These are phyloP conservation scores for Solanum hybrid DNA, from an alignment of 305 asterid genomes.

Conservation along the genomic window DNA sequence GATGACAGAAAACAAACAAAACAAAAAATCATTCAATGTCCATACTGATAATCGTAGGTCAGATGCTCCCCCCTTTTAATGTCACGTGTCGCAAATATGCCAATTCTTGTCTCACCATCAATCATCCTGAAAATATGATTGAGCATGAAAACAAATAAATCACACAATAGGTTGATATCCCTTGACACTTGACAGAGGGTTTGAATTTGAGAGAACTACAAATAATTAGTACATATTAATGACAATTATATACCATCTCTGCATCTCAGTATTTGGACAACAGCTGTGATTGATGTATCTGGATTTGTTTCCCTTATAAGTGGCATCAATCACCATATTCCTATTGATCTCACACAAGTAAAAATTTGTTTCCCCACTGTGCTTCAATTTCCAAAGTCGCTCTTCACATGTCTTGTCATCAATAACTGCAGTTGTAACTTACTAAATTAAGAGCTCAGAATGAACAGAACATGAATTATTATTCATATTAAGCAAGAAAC, in stretches of 20 bases:
- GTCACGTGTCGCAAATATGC: slow-evolving; percentile 81
- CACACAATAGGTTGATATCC: neutral
- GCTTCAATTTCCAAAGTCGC: slow-evolving; percentile 97
- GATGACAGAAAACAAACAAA: neutral
- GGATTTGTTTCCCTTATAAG: slow-evolving; percentile 92
- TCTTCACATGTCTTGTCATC: slow-evolving; percentile 97
- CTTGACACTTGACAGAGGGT: neutral
- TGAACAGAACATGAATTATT: neutral
- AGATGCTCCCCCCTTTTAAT: slow-evolving; percentile 86
- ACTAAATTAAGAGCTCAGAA: neutral
- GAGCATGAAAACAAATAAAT: neutral
- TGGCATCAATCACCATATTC: slow-evolving; percentile 98
- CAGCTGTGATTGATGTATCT: slow-evolving; percentile 98
- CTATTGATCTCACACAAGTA: slow-evolving; percentile 92
- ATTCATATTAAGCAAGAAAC: neutral
- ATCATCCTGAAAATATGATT: slow-evolving; percentile 57
- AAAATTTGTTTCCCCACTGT: slow-evolving; percentile 81
- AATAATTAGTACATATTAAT: slow-evolving; percentile 1
- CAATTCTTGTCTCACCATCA: slow-evolving; percentile 94
- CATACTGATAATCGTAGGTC: slow-evolving; percentile 96
- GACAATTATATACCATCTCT: slow-evolving; percentile 58
- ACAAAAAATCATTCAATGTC: slow-evolving; percentile 4
- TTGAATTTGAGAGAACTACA: neutral
- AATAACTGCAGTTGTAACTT: slow-evolving; percentile 52
- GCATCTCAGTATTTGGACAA: slow-evolving; percentile 97